These are phyloP conservation scores for Metarhizium rileyi DNA, from an alignment of 2,329 filamentous ascomycete genomes.

Conservation along the genomic window DNA sequence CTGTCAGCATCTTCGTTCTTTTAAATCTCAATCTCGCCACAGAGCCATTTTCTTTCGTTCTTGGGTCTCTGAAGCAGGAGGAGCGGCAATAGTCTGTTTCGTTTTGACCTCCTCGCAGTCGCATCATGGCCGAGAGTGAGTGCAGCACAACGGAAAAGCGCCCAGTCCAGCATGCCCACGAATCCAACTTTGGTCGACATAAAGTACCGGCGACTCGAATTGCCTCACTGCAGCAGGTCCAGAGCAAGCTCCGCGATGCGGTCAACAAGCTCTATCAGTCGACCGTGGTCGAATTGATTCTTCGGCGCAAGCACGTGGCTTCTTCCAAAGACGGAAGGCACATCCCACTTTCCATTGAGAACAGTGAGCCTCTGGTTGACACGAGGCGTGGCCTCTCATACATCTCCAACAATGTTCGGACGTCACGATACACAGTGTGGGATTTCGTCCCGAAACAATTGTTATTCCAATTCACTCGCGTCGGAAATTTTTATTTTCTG, in stretches of 20 bases:
- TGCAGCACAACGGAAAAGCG: slow-evolving; percentile 3
- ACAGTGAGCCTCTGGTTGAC: slow-evolving; percentile 34
- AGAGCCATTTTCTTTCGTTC: neutral
- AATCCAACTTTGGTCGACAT: neutral
- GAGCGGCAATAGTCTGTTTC: neutral
- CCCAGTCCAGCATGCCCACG: neutral
- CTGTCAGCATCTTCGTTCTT: neutral
- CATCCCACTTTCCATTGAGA: slow-evolving; percentile 32
- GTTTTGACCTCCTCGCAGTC: neutral
- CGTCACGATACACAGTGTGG: slow-evolving; percentile 72
- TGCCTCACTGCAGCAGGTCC: slow-evolving; percentile 2
- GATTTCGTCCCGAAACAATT: slow-evolving; percentile 81
- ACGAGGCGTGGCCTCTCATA: slow-evolving; percentile 39
- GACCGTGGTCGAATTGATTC: slow-evolving; percentile 36
- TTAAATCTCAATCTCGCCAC: neutral
- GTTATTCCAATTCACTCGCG: slow-evolving; percentile 74
- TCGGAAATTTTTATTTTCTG: slow-evolving; percentile 83
- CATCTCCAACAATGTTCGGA: slow-evolving; percentile 59
- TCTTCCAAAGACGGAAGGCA: slow-evolving; percentile 61
- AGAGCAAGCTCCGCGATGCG: slow-evolving; percentile 10
- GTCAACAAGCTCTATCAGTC: slow-evolving; percentile 23
- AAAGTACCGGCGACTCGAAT: neutral
- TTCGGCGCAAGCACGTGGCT: slow-evolving; percentile 58
- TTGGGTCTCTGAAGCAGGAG: neutral
- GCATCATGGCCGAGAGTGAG: slow-evolving; percentile 3